Percentiles rank a stretch among this genome's conserved stretches.
phyloP scores from a whole-genome alignment of 257 asterid species.

The Avicennia marina region DNA sequence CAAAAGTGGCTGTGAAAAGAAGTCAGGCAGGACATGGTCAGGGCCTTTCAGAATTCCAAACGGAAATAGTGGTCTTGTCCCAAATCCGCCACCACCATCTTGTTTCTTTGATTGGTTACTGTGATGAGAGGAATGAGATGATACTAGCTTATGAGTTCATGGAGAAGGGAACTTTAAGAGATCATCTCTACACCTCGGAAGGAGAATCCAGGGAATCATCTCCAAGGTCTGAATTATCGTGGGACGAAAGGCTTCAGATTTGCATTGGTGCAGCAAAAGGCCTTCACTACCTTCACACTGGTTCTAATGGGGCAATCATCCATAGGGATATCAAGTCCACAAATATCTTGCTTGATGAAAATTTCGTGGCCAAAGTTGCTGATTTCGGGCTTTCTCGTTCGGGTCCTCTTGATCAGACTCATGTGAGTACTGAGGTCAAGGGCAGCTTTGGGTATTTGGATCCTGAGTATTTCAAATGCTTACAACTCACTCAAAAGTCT shows the following conservation, averaged over 20 bases:
- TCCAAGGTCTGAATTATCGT: slow-evolving; percentile 15
- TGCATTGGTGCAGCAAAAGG: slow-evolving; percentile 39
- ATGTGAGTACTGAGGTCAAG: slow-evolving; percentile 25
- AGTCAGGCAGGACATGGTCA: slow-evolving; percentile 33
- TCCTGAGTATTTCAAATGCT: slow-evolving; percentile 26
- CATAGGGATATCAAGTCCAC: slow-evolving; percentile 41
- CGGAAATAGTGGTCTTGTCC: slow-evolving; percentile 35
- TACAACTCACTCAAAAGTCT: slow-evolving; percentile 29
- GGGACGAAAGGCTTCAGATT: slow-evolving; percentile 32
- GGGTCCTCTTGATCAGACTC: slow-evolving; percentile 15
- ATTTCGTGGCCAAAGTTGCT: slow-evolving; percentile 32
- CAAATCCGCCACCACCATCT: slow-evolving; percentile 31
- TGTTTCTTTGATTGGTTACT: slow-evolving; percentile 38
- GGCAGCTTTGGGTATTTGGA: slow-evolving; percentile 43
- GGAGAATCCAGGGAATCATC: slow-evolving; percentile 2
- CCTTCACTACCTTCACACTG: slow-evolving; percentile 31
- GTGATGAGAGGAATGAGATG: slow-evolving; percentile 29
- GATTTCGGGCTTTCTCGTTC: slow-evolving; percentile 34
- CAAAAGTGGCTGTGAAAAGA: slow-evolving; percentile 39
- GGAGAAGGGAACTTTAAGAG: slow-evolving; percentile 26
- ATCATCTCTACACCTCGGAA: slow-evolving; percentile 13
- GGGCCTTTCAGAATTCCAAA: slow-evolving; percentile 36
- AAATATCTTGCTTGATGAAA: slow-evolving; percentile 32
- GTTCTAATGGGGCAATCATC: slow-evolving; percentile 19
- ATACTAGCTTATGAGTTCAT: slow-evolving; percentile 28